Evolutionary conservation across 1,284 basidiomycete genomes (phyloP), one percentile per base, ranked within the genome.

Genomic region (Naganishia sp.): DNA sequence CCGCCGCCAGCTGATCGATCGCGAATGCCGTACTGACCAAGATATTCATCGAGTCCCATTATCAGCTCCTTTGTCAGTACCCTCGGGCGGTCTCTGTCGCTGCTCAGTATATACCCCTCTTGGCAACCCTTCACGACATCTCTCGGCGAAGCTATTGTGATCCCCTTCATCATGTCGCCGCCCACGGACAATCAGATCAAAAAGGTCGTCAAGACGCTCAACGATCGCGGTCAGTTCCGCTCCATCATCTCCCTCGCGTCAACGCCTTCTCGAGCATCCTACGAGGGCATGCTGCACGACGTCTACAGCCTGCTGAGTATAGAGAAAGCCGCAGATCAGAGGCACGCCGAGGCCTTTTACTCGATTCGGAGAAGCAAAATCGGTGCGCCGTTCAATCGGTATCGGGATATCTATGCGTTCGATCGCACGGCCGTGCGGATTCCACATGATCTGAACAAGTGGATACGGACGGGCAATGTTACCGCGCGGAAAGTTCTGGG

Each of bases 361-460:
- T 59, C 60, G 6, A 39, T 69, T 4, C 6, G 63, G 6, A 43
- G 54, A 31, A 66, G 64, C 42, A 63, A 57, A 46, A 55, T 25
- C 4, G 9, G 39, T 13, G 48, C 42, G 6, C 9, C 21, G 39
- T 23, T 33, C 10, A 69, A 69, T 52, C 53, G 68, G 39, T 69
- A 69, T 45, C 46, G 43, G 4, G 55, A 69, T 44, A 69, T 69
- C 31, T 66, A 36, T 31, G 68, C 68, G 21, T 69, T 61, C 49
- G 68, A 66, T 48, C 46, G 68, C 28, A 69, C 68, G 16, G 64
- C 64, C 11, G 65, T 69, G 11, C 53, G 49, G 50, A 54, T 67
- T 3, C 63, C 63, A 11, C 48, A 55, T 36, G 52, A 64, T 46
- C 31, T 54, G 23, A 46, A 43, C 25, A 45, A 46, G 56, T 44